phyloP scores from a whole-genome alignment of 345 rosid genomes.

The Angophora floribunda region DNA sequence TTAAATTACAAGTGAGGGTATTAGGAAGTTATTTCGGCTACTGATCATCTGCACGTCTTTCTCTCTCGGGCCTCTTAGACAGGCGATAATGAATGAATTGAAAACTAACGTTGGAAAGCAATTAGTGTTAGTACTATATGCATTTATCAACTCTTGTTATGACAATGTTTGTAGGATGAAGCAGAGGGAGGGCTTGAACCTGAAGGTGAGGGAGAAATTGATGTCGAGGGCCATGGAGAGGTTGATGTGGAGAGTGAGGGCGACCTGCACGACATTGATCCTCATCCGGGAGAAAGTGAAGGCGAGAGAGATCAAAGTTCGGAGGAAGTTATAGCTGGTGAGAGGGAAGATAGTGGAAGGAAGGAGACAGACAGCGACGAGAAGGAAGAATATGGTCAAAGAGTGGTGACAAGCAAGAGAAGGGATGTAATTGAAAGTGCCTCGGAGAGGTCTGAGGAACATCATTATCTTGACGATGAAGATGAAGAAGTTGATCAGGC shows the following conservation, averaged over 20 bases:
- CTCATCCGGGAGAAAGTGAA: conserved; percentile 85
- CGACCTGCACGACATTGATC: conserved; percentile 50
- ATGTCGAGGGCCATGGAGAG: conserved; percentile 56
- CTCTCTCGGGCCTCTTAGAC: not conserved
- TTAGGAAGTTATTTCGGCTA: not conserved
- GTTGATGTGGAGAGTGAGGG: conserved; percentile 67
- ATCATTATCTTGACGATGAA: conserved; percentile 53
- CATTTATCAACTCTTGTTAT: not conserved
- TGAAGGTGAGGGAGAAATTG: conserved; percentile 28
- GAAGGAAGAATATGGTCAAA: conserved; percentile 53
- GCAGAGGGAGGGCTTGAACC: conserved; percentile 69
- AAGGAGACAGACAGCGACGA: conserved; percentile 67
- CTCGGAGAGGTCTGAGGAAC: conserved; percentile 81
- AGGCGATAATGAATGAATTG: not conserved
- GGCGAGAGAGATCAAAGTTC: conserved; percentile 87
- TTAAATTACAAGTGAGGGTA: not conserved
- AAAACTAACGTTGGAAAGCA: not conserved
- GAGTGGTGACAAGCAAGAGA: conserved; percentile 54
- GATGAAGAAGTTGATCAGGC: conserved; percentile 90
- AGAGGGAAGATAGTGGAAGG: conserved; percentile 62
- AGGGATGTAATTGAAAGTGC: conserved; percentile 71
- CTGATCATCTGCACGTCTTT: not conserved
- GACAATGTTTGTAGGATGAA: conserved; percentile 44
- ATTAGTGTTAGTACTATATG: not conserved
- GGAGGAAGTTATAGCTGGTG: conserved; percentile 60